phyloP scores from a whole-genome alignment of 208 protist genomes.

The Trichomonas vaginalis region DNA sequence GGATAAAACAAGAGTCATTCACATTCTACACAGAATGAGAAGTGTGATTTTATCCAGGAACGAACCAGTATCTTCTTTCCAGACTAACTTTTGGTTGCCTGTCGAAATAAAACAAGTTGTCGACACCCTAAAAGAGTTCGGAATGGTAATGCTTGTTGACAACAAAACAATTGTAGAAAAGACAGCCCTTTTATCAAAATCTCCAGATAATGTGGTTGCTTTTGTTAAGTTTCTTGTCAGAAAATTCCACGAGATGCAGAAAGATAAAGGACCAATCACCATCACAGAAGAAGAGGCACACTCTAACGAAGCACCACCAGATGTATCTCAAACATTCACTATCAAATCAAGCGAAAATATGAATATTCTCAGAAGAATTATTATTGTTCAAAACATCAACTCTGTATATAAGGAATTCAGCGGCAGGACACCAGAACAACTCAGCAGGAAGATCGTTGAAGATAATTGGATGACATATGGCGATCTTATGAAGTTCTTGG shows the following conservation, averaged over 20 bases:
- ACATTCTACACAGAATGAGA: neutral
- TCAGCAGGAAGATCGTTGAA: neutral
- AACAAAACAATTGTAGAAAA: neutral
- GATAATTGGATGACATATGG: neutral
- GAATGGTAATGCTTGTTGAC: neutral
- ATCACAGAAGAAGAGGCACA: neutral
- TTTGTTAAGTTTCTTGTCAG: neutral
- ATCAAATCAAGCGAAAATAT: neutral
- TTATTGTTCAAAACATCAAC: neutral
- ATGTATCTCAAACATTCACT: neutral
- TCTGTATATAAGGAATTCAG: neutral
- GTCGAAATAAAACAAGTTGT: neutral
- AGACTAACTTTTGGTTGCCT: neutral
- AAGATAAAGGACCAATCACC: neutral
- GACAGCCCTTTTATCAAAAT: neutral
- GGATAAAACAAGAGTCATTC: neutral
- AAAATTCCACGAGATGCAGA: neutral
- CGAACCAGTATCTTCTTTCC: neutral
- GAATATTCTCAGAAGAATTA: neutral
- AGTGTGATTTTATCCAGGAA: neutral
- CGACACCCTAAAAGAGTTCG: neutral
- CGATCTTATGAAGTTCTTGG: neutral
- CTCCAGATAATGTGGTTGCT: neutral
- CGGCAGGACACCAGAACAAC: neutral
- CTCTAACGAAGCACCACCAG: neutral